A percentile compares a stretch with the other conserved stretches of the same genome.
Evolutionary conservation across 2,329 filamentous ascomycete species (phyloP).

Genomic region (Dactylonectria macrodidyma): DNA sequence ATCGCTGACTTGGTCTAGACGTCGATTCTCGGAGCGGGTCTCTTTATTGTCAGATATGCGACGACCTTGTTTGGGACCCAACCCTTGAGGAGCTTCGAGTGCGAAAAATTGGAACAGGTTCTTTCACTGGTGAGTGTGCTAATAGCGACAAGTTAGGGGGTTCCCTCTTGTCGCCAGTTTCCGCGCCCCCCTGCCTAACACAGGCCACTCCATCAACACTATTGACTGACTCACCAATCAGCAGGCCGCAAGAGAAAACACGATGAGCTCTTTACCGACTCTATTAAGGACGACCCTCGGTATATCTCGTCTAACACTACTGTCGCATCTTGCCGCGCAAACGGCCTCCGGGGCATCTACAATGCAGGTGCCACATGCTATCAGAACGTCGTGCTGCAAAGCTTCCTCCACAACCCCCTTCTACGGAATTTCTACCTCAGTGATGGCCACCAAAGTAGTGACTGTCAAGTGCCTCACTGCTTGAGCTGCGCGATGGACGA

Average conservation of each 20-base stretch:
- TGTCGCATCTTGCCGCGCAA: conserved; percentile 85
- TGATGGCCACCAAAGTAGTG: conserved; percentile 86
- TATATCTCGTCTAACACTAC: conserved; percentile 86
- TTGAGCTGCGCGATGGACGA: conserved; percentile 81
- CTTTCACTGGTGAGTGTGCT: conserved; percentile 70
- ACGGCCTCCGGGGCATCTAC: conserved; percentile 91
- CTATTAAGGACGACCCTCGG: conserved; percentile 79
- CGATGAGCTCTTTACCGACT: conserved; percentile 77
- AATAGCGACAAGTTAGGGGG: neutral
- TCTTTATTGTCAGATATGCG: conserved; percentile 85
- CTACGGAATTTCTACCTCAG: conserved; percentile 93
- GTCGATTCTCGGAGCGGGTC: conserved; percentile 83
- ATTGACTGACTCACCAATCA: conserved; percentile 12
- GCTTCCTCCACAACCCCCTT: conserved; percentile 92
- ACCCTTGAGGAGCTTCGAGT: conserved; percentile 83
- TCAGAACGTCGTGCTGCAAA: conserved; percentile 96
- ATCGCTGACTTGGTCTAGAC: conserved; percentile 64
- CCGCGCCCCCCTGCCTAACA: neutral
- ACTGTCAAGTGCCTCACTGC: conserved; percentile 77
- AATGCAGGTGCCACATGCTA: conserved; percentile 99
- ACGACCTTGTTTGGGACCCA: conserved; percentile 87
- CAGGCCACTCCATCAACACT: neutral
- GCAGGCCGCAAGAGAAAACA: conserved; percentile 81
- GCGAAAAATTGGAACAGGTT: conserved; percentile 77
- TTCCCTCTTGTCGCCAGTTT: neutral